Evolutionary conservation across 2,329 filamentous ascomycete genomes (phyloP), one percentile per base, ranked within the genome.

Genomic region (Beauveria asiatica): DNA sequence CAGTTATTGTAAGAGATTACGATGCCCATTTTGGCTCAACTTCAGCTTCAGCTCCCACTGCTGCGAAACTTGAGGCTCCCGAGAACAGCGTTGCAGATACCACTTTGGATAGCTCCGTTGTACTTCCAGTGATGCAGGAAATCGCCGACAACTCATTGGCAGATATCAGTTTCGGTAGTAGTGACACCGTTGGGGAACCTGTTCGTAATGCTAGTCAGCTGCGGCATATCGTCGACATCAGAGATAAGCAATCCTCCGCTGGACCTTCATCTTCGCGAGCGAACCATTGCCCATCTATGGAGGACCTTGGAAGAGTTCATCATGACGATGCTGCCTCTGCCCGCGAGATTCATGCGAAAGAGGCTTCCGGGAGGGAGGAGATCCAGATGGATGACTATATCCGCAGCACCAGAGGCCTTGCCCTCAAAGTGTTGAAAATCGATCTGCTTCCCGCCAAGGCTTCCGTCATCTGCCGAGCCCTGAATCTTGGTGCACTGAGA

Each of bases 371-470:
- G 17, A 33, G 57, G 3, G 33, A 21, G 10, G 61, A 42, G 63
- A 60, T 44, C 54, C 57, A 16, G n/a, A 76, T 79, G 55, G 75
- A 71, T 41, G 78, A 82, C 17, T 88, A 87, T 67, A 71, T 83
- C 45, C 78, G 82, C 37, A 71, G 75, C 3, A 85, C 82, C 1
- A 77, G 85, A 64, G 85, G 85, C 1, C 71, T 87, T 13, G 73
- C 79, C 1, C 74, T 88, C 1, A 71, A 81, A 55, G 76, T 75
- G 1, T 73, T 88, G 19, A 76, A 76, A 59, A 75, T 87, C 27
- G 76, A 85, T 65, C 75, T 85, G 37, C 78, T 88, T 39, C 85
- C 85, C 0, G 75, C 85, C 65, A 84, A 82, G 68, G 76, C 83
- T 2, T 81, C 80, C 0, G 77, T 86, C 0, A 67, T 88, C 9